A percentile compares a stretch with the other conserved stretches of the same genome.
phyloP scores from a whole-genome alignment of 495 filamentous ascomycete species.

The Aspergillus steynii region DNA sequence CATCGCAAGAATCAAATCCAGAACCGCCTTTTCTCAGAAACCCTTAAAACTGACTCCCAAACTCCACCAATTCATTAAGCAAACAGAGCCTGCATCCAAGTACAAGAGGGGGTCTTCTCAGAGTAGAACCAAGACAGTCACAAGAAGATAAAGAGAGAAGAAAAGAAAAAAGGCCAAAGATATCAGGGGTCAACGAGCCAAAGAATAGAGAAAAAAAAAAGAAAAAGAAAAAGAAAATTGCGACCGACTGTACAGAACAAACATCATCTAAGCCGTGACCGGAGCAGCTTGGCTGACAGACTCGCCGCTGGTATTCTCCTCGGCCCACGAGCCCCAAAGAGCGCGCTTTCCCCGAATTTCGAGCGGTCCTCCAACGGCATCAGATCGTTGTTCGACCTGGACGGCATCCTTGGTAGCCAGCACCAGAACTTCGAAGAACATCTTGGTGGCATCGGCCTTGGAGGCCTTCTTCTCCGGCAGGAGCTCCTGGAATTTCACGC shows the following conservation, averaged over 20 bases:
- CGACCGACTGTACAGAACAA: not conserved
- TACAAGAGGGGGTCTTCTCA: not conserved
- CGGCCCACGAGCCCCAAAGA: constrained; percentile 95
- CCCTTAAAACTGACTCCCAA: constrained; percentile 11
- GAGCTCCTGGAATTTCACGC: constrained; percentile 87
- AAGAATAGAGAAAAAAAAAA: not conserved
- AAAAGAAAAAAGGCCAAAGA: not conserved
- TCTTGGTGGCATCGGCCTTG: constrained; percentile 90
- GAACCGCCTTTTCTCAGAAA: constrained; percentile 21
- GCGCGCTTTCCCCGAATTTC: constrained; percentile 83
- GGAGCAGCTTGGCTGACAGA: constrained; percentile 41
- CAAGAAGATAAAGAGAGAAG: constrained; percentile 7
- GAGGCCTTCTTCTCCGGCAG: constrained; percentile 76
- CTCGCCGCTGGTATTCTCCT: constrained; percentile 69
- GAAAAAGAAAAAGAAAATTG: not conserved
- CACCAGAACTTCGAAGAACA: constrained; percentile 97
- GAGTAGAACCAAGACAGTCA: not conserved
- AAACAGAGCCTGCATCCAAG: not conserved
- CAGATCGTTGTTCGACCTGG: constrained; percentile 87
- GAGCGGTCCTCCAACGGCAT: constrained; percentile 71
- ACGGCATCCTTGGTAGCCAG: constrained; percentile 97
- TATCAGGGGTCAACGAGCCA: no score
- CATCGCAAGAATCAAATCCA: constrained; percentile 10
- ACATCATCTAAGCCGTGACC: constrained; percentile 24
- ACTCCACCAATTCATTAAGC: constrained; percentile 19